Conservation (phyloP, 805 yeast genomes). For the Ascoidea asiatica region DNA sequence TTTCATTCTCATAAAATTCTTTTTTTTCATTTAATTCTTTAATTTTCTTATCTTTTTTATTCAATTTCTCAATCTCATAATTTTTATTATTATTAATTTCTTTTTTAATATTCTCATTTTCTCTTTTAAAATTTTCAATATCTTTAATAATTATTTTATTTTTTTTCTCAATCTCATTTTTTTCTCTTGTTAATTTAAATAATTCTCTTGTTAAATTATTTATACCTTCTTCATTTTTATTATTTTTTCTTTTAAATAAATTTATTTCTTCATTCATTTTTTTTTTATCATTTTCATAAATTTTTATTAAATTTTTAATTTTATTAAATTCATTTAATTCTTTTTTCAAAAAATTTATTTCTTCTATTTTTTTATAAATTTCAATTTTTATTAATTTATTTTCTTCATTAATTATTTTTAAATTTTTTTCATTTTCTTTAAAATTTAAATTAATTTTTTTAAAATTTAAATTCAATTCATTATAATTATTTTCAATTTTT, state of each 20-base stretch:
- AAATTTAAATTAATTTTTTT: slow-evolving; percentile 5
- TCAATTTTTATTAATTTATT: slow-evolving; percentile 2
- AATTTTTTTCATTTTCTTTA: slow-evolving; percentile 6
- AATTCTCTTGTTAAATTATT: slow-evolving; percentile 84
- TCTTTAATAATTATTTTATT: not conserved
- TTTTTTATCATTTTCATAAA: slow-evolving; percentile 12
- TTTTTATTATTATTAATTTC: not conserved
- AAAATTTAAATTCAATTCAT: slow-evolving; percentile 12
- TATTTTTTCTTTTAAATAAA: slow-evolving; percentile 24
- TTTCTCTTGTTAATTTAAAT: slow-evolving; percentile 47
- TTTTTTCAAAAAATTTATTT: too few relatives aligned
- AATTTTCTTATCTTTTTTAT: slow-evolving; percentile 23
- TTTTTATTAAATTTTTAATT: slow-evolving; percentile 3
- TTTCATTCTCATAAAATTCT: not conserved
- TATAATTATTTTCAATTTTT: slow-evolving; percentile 18
- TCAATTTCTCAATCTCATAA: slow-evolving; percentile 23
- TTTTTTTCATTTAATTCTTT: slow-evolving; percentile 21
- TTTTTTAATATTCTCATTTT: not conserved
- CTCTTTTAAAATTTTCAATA: not conserved
- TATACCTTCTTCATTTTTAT: slow-evolving; percentile 72
- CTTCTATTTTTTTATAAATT: too few relatives aligned
- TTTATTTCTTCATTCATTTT: slow-evolving; percentile 16
- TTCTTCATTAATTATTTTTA: too few relatives aligned
- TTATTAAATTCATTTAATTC: slow-evolving; percentile 8
- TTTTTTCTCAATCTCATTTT: slow-evolving; percentile 29